Percentiles rank a stretch among this genome's conserved stretches.
These are phyloP conservation scores for Bidens hawaiensis DNA, from an alignment of 140 eudicot species.

Conservation along the genomic window DNA sequence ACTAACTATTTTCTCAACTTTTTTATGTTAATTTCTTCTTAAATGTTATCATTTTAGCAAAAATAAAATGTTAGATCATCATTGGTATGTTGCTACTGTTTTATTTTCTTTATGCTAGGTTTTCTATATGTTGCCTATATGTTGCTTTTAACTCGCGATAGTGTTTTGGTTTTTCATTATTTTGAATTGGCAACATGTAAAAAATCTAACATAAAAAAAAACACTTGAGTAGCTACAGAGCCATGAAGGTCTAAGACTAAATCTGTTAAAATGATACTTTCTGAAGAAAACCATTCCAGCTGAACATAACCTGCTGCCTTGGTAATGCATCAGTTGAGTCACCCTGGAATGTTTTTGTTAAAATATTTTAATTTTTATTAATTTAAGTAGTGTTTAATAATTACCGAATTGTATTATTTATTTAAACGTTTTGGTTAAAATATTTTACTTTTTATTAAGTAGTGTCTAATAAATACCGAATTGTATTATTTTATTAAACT, in stretches of 20 bases:
- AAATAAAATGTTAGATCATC: neutral
- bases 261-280: too few species aligned
- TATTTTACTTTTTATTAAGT: neutral
- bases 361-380: too few species aligned
- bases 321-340: too few species aligned
- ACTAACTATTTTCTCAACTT: neutral
- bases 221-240: too few species aligned
- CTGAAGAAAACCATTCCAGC: too few species aligned
- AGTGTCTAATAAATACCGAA: neutral
- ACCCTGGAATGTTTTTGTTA: neutral
- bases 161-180: neutral
- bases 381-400: too few species aligned
- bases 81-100: constrained; percentile 41
- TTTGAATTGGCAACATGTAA: neutral
- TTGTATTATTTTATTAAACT: neutral
- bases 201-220: too few species aligned
- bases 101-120: neutral
- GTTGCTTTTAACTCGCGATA: neutral
- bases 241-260: too few species aligned
- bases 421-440: too few species aligned
- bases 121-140: neutral
- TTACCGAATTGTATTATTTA: too few species aligned
- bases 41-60: too few species aligned
- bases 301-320: too few species aligned
- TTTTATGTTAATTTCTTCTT: neutral